A percentile compares a stretch with the other conserved stretches of the same genome.
These are phyloP conservation scores for Mycocentrospora acerina DNA, from an alignment of 2,329 filamentous ascomycete species.

Conservation along the genomic window DNA sequence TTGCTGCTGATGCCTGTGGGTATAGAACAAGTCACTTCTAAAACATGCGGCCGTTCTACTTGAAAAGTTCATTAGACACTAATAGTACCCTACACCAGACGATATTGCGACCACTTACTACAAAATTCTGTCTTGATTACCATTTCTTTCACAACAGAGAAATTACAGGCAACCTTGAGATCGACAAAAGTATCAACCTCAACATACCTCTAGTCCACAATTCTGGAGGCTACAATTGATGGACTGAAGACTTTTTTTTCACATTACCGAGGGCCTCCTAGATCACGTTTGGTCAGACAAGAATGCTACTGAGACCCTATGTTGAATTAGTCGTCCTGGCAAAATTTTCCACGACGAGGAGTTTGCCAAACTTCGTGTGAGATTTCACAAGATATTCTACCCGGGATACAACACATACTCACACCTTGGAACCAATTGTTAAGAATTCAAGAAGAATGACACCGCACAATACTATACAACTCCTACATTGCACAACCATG, in stretches of 20 bases:
- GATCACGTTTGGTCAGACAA: constrained; percentile 9
- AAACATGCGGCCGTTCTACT: neutral
- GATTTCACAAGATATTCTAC: constrained; percentile 12
- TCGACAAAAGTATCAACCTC: neutral
- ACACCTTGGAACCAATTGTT: too few species aligned
- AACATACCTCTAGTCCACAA: constrained; percentile 15
- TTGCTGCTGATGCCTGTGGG: neutral
- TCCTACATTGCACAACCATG: neutral
- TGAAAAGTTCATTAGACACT: constrained; percentile 7
- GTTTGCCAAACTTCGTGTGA: constrained; percentile 9
- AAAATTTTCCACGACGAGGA: constrained; percentile 11
- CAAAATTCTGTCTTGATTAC: constrained; percentile 11
- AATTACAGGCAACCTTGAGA: neutral
- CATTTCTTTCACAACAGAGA: neutral
- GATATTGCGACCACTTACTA: neutral
- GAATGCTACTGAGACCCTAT: constrained; percentile 13
- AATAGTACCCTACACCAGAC: constrained; percentile 1
- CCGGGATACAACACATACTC: constrained; percentile 4
- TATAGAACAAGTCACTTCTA: constrained; percentile 1
- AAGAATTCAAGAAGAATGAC: too few species aligned
- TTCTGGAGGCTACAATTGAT: constrained; percentile 16
- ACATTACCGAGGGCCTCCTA: constrained; percentile 14
- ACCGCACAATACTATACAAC: too few species aligned
- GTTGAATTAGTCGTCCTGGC: constrained; percentile 17
- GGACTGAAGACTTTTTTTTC: constrained; percentile 5